These are phyloP conservation scores for Dactylonectria estremocensis DNA, from an alignment of 2,329 filamentous ascomycete genomes.

Conservation along the genomic window DNA sequence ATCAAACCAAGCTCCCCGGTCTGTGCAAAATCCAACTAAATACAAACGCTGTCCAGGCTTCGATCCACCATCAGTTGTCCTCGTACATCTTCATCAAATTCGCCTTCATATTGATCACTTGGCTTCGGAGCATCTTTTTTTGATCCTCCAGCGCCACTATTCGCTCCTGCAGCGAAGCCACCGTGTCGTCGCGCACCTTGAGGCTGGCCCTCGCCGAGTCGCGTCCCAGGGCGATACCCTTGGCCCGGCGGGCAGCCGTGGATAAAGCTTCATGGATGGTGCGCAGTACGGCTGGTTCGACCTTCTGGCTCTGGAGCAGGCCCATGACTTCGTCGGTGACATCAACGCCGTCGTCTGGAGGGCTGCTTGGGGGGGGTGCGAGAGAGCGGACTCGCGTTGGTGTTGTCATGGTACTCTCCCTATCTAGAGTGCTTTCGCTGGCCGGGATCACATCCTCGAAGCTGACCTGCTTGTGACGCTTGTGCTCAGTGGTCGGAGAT, in stretches of 20 bases:
- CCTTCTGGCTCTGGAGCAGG: constrained; percentile 61
- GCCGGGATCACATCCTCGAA: constrained; percentile 46
- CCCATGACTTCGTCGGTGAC: constrained; percentile 65
- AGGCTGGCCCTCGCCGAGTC: constrained; percentile 76
- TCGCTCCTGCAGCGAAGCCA: constrained; percentile 55
- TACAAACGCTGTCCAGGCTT: neutral
- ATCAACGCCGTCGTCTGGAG: constrained; percentile 46
- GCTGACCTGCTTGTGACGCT: constrained; percentile 53
- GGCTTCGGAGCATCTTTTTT: constrained; percentile 49
- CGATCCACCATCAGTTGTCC: constrained; percentile 41
- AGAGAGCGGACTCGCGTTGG: constrained; percentile 15
- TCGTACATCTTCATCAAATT: constrained; percentile 56
- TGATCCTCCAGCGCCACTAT: constrained; percentile 59
- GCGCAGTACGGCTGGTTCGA: constrained; percentile 56
- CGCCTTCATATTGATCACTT: constrained; percentile 57
- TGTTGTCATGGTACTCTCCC: constrained; percentile 26
- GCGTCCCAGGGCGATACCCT: constrained; percentile 75
- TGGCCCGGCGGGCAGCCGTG: constrained; percentile 70
- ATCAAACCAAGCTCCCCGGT: neutral
- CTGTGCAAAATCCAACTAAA: neutral
- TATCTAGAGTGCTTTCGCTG: constrained; percentile 28
- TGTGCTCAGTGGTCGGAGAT: constrained; percentile 41
- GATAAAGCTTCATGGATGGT: constrained; percentile 64
- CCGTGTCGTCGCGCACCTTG: constrained; percentile 71
- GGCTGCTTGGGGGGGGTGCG: constrained; percentile 33